Conservation (phyloP, 306 rosid genomes). For the Inga leiocalycina region DNA sequence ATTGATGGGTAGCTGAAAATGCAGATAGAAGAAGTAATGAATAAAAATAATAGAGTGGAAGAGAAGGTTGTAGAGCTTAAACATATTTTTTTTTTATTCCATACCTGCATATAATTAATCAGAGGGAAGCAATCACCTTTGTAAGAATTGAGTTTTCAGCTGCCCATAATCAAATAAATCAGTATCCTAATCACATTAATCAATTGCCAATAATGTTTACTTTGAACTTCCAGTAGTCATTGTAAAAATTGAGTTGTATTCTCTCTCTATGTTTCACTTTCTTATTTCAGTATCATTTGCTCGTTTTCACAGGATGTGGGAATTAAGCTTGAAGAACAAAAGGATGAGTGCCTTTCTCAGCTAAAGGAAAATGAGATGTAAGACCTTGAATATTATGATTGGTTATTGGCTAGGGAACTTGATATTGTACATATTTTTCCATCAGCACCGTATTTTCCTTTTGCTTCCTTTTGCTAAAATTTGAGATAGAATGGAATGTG, state of each 20-base stretch:
- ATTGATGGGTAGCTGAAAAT: neutral
- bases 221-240: neutral
- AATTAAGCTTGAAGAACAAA: constrained; percentile 90
- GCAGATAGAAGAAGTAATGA: neutral
- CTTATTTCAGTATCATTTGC: constrained; percentile 24
- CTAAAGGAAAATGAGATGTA: constrained; percentile 95
- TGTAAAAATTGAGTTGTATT: neutral
- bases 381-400: constrained; percentile 41
- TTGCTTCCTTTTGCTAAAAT: constrained; percentile 13
- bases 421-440: neutral
- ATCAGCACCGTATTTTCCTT: neutral
- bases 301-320: constrained; percentile 75
- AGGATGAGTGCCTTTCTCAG: constrained; percentile 87
- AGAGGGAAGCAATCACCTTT: neutral
- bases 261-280: neutral
- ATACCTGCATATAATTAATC: neutral
- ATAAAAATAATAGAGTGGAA: neutral
- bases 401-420: constrained; percentile 5
- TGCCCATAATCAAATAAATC: neutral
- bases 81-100: too few species aligned
- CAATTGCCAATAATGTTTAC: neutral
- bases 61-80: neutral
- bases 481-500: neutral
- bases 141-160: too few species aligned
- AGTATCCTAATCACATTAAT: neutral